These are phyloP conservation scores for Liriodendron chinense DNA, from an alignment of 164 flowering plant genomes.

Conservation along the genomic window DNA sequence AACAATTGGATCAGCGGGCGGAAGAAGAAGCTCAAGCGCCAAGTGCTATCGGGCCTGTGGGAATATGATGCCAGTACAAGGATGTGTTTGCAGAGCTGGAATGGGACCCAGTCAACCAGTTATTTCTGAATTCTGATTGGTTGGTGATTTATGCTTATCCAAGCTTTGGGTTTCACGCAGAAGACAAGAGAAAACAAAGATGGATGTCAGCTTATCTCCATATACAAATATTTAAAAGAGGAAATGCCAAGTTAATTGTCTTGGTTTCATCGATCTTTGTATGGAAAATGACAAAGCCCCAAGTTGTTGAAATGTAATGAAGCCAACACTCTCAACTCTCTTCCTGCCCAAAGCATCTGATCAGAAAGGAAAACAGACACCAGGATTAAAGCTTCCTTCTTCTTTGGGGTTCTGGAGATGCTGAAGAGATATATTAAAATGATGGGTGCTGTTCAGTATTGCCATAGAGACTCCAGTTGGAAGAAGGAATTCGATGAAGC, in stretches of 20 bases:
- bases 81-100: conserved; percentile 66
- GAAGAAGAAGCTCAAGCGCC: conserved; percentile 74
- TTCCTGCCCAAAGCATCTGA: neutral
- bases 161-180: conserved; percentile 18
- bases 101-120: conserved; percentile 8
- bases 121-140: conserved; percentile 23
- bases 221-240: neutral
- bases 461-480: conserved; percentile 9
- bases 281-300: conserved; percentile 5
- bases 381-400: neutral
- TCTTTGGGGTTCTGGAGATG: conserved; percentile 17
- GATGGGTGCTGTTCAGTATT: conserved; percentile 5
- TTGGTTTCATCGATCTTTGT: conserved; percentile 21
- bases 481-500: conserved; percentile 15
- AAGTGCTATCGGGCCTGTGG: conserved; percentile 75
- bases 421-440: conserved; percentile 25
- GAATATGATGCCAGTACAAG: conserved; percentile 65
- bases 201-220: neutral
- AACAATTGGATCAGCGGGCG: conserved; percentile 94
- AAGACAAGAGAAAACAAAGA: conserved; percentile 11
- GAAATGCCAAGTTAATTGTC: conserved; percentile 3
- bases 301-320: conserved; percentile 1
- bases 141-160: neutral
- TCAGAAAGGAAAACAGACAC: neutral
- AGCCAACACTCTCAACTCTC: neutral